Base-by-base conservation (phyloP, 164 flowering plant genomes). In the Piper longum region DNA sequence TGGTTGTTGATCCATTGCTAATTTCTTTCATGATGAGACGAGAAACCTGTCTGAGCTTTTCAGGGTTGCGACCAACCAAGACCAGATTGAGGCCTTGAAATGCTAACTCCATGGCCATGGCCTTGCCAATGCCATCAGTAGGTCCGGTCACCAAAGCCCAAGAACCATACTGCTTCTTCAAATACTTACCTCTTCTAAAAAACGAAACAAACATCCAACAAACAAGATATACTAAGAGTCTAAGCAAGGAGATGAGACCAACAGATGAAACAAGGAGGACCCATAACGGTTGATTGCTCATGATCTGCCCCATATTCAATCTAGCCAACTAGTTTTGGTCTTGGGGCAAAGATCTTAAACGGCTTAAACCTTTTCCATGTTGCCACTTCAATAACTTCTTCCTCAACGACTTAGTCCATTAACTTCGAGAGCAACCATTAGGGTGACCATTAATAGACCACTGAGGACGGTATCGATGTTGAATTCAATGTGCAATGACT, bases 71-170 rank as follows among this genome's bases (percentile, higher is more conserved):
- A 62, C 87, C 96, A 4, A 89, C 91, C 56, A 92, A 66, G 9
- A 89, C 63, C 58, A 92, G 66, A 66, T 89, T 86, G 41, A 92
- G 81, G 7, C 93, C 96, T 61, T 81, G 80, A 5, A 77, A 56
- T 56, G 98, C 98, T 54, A 92, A 71, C 61, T 89, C 80, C 60
- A 89, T 87, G 16, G 96, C 93, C 60, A 89, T 82, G 59, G 74
- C 83, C 59, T 86, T 89, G 14, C 96, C 98, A n/a, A 92, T 89
- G 16, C 98, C 96, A 60, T 92, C 96, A 4, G 98, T 89, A 3
- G 88, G 83, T 8, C 96, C 98, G 9, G 98, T 92, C 1, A 92
- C 79, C 0, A 92, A 69, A 2, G 96, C 96, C 98, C 98, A 92
- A 0, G 98, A 87, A 0, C 98, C 98, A 66, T 91, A 91, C 48